Evolutionary conservation across 345 rosid species (phyloP).

Genomic region (Eucalyptus brandiana): DNA sequence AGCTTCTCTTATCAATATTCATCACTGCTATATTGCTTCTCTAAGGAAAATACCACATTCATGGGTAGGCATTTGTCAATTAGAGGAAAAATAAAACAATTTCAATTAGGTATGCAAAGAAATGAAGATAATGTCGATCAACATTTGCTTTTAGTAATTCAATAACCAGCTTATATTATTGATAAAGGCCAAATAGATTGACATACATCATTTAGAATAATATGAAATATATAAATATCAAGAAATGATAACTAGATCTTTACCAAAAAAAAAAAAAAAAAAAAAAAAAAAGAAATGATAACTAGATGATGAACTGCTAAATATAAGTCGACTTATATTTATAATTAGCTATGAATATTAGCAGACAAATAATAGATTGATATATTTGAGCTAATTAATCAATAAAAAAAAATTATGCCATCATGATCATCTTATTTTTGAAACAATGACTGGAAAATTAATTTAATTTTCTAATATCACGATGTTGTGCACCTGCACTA

Average conservation of each 20-base stretch:
- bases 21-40: background rate
- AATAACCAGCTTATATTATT: too few species aligned
- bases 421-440: background rate
- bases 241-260: too few species aligned
- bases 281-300: background rate
- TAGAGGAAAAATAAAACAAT: background rate
- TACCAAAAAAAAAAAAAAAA: too few species aligned
- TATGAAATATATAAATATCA: too few species aligned
- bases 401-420: background rate
- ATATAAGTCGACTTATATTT: background rate
- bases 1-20: background rate
- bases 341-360: background rate
- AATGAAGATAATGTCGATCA: background rate
- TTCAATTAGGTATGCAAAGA: background rate
- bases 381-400: background rate
- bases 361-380: fast-evolving
- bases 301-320: background rate
- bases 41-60: background rate
- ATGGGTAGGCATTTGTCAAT: background rate
- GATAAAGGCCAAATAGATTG: background rate
- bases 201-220: too few species aligned
- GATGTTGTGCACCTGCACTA: background rate
- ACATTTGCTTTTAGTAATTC: background rate
- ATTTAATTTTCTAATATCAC: background rate
- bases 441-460: background rate